Percentiles rank a stretch among this genome's conserved stretches.
Conservation (phyloP, 1,284 basidiomycete species). For the Puccinia brachypodii region DNA sequence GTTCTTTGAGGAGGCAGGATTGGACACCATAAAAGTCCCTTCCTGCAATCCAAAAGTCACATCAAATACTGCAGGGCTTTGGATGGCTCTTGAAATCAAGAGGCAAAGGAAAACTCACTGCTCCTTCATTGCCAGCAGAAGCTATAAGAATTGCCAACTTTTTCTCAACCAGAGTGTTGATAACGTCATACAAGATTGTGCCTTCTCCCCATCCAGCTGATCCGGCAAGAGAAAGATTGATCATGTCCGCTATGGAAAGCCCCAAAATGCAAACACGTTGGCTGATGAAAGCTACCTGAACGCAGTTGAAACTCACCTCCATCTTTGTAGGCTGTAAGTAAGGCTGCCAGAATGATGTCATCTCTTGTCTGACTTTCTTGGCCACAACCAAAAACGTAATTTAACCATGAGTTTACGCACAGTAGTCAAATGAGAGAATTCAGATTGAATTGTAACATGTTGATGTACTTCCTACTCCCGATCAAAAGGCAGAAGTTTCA, state of each 20-base stretch:
- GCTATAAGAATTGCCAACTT: constrained; percentile 11
- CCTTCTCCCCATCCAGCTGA: constrained; percentile 34
- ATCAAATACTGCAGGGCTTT: not conserved
- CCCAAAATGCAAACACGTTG: not conserved
- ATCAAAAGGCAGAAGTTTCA: not conserved
- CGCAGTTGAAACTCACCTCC: not conserved
- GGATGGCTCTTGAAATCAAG: not conserved
- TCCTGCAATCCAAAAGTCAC: not conserved
- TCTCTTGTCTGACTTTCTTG: not conserved
- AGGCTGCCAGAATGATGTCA: constrained; percentile 1
- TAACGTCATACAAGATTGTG: not conserved
- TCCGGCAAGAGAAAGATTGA: not conserved
- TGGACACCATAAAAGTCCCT: not conserved
- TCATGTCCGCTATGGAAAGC: constrained; percentile 37
- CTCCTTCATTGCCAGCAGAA: constrained; percentile 38
- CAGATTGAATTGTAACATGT: no score
- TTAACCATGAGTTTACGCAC: no score
- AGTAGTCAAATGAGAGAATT: not conserved
- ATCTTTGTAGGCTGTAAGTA: constrained; percentile 36
- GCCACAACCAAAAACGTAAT: not conserved
- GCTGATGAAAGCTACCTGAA: not conserved
- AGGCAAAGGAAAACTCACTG: no score
- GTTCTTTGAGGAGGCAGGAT: constrained; percentile 4
- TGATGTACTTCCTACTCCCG: not conserved
- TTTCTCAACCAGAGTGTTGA: constrained; percentile 9